Conservation (phyloP, 805 yeast species). For the Yamadazyma nakazawae region DNA sequence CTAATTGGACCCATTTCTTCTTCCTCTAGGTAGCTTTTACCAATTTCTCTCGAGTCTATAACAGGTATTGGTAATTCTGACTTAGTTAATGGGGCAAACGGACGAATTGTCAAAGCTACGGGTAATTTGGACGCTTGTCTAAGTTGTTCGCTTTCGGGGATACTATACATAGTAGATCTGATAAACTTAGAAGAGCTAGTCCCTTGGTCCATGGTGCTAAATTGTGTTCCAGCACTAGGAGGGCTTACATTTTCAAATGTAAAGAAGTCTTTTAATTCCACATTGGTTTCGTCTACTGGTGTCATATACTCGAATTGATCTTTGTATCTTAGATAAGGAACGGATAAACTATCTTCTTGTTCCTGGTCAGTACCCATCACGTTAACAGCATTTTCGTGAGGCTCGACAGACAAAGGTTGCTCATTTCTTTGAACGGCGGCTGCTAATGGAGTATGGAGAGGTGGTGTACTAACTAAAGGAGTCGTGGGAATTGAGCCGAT, state of each 20-base stretch:
- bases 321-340: constrained; percentile 18
- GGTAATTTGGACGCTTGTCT: constrained; percentile 74
- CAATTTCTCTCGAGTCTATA: constrained; percentile 53
- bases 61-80: constrained; percentile 61
- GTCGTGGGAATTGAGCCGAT: neutral
- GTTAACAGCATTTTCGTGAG: constrained; percentile 8
- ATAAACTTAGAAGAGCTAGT: constrained; percentile 77
- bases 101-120: constrained; percentile 74
- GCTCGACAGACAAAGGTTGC: neutral
- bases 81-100: constrained; percentile 65
- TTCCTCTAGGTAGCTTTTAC: constrained; percentile 20
- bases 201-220: constrained; percentile 74
- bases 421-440: neutral
- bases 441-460: constrained; percentile 2
- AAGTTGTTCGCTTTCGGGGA: constrained; percentile 72
- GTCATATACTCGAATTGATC: constrained; percentile 24
- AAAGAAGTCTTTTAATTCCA: constrained; percentile 47
- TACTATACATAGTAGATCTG: constrained; percentile 74
- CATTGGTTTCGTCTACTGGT: constrained; percentile 26
- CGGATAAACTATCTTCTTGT: constrained; percentile 11
- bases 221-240: constrained; percentile 76
- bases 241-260: constrained; percentile 80
- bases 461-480: constrained; percentile 6
- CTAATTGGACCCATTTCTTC: constrained; percentile 68
- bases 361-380: neutral